Percentiles rank a stretch among this genome's conserved stretches.
Conservation (phyloP, 202 grass and related monocot species). For the Setaria viridis region DNA sequence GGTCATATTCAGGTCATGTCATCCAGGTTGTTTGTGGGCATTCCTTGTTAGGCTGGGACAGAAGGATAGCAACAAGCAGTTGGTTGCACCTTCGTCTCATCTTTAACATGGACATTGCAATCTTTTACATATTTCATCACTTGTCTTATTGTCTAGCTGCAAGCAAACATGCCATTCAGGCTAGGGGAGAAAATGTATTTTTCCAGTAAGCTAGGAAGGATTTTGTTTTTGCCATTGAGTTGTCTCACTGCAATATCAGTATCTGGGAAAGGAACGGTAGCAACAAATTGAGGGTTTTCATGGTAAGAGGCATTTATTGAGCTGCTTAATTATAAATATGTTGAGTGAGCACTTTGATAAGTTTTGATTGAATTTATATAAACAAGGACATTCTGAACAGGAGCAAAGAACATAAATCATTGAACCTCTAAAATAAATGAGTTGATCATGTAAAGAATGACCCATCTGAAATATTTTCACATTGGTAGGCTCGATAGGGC, state of each 20-base stretch:
- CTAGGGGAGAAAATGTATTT: not conserved
- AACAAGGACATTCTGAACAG: not conserved
- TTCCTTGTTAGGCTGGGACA: not conserved
- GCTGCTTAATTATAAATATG: not conserved
- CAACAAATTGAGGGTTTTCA: not conserved
- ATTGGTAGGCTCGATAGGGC: not conserved
- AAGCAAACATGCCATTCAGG: conserved; percentile 13
- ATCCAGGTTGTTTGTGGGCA: not conserved
- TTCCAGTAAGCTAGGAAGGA: not conserved
- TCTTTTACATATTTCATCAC: not conserved
- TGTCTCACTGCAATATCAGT: not conserved
- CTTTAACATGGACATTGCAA: not conserved
- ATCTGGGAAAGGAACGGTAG: not conserved
- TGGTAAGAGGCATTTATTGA: not conserved
- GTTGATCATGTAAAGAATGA: no score
- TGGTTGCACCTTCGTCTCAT: not conserved
- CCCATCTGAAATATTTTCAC: no score
- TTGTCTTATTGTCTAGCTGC: not conserved
- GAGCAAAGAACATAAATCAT: not conserved
- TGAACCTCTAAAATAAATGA: not conserved
- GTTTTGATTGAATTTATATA: not conserved
- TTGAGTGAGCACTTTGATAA: not conserved
- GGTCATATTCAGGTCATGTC: not conserved
- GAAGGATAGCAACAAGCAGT: not conserved
- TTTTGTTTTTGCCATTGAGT: not conserved